Evolutionary conservation across 176 grass and related monocot genomes (phyloP), one percentile per base, ranked within the genome.

Genomic region (Cocos nucifera): DNA sequence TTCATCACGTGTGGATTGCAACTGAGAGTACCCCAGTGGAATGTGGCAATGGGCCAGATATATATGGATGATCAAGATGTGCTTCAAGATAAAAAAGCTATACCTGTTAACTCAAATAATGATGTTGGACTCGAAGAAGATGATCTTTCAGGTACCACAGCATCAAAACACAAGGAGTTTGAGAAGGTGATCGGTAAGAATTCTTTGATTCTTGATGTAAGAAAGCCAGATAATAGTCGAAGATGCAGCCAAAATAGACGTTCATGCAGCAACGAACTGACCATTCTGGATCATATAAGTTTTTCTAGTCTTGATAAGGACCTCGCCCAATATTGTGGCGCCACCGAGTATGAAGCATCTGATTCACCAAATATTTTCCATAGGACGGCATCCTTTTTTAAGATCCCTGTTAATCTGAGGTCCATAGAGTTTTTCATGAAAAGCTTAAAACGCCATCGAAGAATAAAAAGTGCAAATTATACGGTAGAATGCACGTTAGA

Each of bases 381-480:
- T 21, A 12, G 30, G 4, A 62, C 15, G n/a, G 16, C 8, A 20
- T 35, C 30, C 19, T 62, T 62, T 6, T 39, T 44, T 19, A 78
- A 23, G 19, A 28, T 70, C 27, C 81, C 85, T 21, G 67, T 75
- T 0, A 84, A 95, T 51, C 24, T 82, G 77, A 84, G 80, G 78
- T 71, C 83, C 15, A 60, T 95, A 63, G 78, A 88, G 55, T 62
- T 85, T 29, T 72, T 95, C 16, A 70, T 79, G 26, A 85, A 80
- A 79, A 81, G 71, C 32, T 69, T 94, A 61, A 85, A 78, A 61
- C 65, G 85, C 56, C 80, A 75, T n/a, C 77, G 75, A 81, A 81
- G 72, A 80, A 80, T 77, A 25, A 81, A 85, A 29, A 70, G 74
- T 23, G 58, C 73, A 17, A 77, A 49, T 39, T 78, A 94, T 88